Conservation (phyloP, 1,284 basidiomycete species). For the Moniliella sp. region DNA sequence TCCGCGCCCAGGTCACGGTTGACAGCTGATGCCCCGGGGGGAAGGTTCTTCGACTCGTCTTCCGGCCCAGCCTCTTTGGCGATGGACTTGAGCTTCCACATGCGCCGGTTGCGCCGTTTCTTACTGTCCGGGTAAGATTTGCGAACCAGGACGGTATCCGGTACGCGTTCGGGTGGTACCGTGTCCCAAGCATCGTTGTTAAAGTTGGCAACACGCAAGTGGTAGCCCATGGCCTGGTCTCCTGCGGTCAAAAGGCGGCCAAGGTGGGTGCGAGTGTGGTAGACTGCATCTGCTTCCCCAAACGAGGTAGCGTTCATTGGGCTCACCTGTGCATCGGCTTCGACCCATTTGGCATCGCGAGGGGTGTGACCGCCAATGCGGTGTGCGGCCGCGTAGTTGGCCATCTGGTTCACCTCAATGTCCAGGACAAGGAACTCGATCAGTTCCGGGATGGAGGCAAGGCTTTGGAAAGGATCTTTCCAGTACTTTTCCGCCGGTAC, state of each 20-base stretch:
- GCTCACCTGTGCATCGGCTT: constrained; percentile 78
- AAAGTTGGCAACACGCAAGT: constrained; percentile 70
- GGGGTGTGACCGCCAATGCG: not conserved
- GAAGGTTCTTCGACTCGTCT: constrained; percentile 24
- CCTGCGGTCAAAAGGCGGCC: constrained; percentile 85
- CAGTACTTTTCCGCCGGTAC: constrained; percentile 65
- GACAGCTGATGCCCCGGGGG: constrained; percentile 28
- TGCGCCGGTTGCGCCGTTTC: constrained; percentile 66
- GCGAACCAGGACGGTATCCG: constrained; percentile 77
- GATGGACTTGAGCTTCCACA: constrained; percentile 76
- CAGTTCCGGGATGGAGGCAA: constrained; percentile 62
- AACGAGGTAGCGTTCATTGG: constrained; percentile 51
- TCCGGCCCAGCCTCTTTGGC: constrained; percentile 52
- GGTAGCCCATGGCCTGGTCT: constrained; percentile 75
- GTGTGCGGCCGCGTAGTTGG: not conserved
- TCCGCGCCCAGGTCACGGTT: constrained; percentile 8
- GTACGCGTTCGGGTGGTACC: constrained; percentile 48
- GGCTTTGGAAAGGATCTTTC: constrained; percentile 63
- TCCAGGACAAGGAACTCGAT: constrained; percentile 88
- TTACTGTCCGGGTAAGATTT: constrained; percentile 84
- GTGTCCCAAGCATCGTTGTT: constrained; percentile 67
- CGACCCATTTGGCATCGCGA: constrained; percentile 10
- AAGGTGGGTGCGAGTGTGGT: constrained; percentile 84
- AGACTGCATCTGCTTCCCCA: constrained; percentile 49
- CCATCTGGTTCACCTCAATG: constrained; percentile 44